These are phyloP conservation scores for Trametes pubescens DNA, from an alignment of 1,284 basidiomycete genomes.

Conservation along the genomic window DNA sequence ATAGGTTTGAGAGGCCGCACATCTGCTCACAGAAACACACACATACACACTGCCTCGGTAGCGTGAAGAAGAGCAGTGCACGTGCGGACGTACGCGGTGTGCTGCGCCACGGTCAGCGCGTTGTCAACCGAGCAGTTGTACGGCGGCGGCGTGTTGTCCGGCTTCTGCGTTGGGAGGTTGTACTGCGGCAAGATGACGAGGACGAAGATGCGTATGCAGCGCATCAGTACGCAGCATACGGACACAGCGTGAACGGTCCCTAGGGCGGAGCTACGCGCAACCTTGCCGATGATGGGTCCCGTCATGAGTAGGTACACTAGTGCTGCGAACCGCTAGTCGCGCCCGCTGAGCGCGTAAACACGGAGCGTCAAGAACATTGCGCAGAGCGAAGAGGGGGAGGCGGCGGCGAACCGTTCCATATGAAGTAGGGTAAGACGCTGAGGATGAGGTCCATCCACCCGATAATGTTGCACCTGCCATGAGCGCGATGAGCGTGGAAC, in stretches of 20 bases:
- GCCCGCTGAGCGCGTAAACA: slow-evolving; percentile 15
- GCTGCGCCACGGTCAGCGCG: background rate
- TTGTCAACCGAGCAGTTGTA: slow-evolving; percentile 8
- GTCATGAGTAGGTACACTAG: slow-evolving; percentile 9
- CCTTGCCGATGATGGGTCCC: slow-evolving; percentile 9
- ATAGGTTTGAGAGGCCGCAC: too few species aligned
- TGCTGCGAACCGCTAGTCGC: slow-evolving; percentile 9
- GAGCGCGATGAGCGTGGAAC: background rate
- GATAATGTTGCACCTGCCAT: slow-evolving; percentile 4
- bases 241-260: too few species aligned
- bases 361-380: slow-evolving; percentile 16
- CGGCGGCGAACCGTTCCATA: slow-evolving; percentile 10
- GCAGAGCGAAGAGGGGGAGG: background rate
- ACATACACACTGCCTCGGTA: too few species aligned
- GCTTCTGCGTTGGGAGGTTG: slow-evolving; percentile 2
- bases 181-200: background rate
- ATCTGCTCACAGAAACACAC: too few species aligned
- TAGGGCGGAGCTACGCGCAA: background rate
- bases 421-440: slow-evolving; percentile 15
- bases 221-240: too few species aligned
- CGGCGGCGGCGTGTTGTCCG: slow-evolving; percentile 12
- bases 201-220: too few species aligned
- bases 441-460: slow-evolving; percentile 12
- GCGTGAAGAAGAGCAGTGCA: background rate
- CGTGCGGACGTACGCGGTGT: background rate